phyloP scores from a whole-genome alignment of 2,329 filamentous ascomycete genomes.

The Colletotrichum falcatum region DNA sequence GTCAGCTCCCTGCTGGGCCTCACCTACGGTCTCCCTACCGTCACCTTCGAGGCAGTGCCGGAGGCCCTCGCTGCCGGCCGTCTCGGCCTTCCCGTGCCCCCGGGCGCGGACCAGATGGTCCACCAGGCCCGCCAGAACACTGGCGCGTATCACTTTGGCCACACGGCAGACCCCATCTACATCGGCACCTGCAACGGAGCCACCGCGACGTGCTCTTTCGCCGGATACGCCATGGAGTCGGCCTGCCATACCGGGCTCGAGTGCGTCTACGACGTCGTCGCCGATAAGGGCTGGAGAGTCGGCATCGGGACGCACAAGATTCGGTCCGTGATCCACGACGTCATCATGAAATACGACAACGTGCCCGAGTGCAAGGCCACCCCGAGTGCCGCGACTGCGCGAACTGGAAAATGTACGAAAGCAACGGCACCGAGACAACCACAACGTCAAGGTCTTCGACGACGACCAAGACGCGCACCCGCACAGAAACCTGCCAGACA shows the following conservation, averaged over 20 bases:
- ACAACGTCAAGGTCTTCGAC: slow-evolving; percentile 70
- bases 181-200: slow-evolving; percentile 94
- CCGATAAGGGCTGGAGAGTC: slow-evolving; percentile 91
- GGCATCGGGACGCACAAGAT: slow-evolving; percentile 94
- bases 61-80: slow-evolving; percentile 89
- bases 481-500: slow-evolving; percentile 89
- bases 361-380: slow-evolving; percentile 83
- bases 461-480: slow-evolving; percentile 70
- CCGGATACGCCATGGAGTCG: slow-evolving; percentile 92
- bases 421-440: slow-evolving; percentile 84
- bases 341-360: slow-evolving; percentile 84
- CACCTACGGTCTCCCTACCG: slow-evolving; percentile 89
- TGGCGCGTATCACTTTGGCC: slow-evolving; percentile 90
- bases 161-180: slow-evolving; percentile 94
- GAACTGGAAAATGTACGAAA: slow-evolving; percentile 94
- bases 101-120: slow-evolving; percentile 76
- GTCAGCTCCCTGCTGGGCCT: slow-evolving; percentile 89
- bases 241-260: slow-evolving; percentile 90
- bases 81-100: slow-evolving; percentile 86
- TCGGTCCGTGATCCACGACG: slow-evolving; percentile 85
- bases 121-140: slow-evolving; percentile 80
- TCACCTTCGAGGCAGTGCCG: slow-evolving; percentile 93
- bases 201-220: slow-evolving; percentile 89
- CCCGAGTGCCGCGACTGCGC: slow-evolving; percentile 88
- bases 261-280: slow-evolving; percentile 93